phyloP scores from a whole-genome alignment of 192 early-diverging fungal genomes.

The Linnemannia schmuckeri region DNA sequence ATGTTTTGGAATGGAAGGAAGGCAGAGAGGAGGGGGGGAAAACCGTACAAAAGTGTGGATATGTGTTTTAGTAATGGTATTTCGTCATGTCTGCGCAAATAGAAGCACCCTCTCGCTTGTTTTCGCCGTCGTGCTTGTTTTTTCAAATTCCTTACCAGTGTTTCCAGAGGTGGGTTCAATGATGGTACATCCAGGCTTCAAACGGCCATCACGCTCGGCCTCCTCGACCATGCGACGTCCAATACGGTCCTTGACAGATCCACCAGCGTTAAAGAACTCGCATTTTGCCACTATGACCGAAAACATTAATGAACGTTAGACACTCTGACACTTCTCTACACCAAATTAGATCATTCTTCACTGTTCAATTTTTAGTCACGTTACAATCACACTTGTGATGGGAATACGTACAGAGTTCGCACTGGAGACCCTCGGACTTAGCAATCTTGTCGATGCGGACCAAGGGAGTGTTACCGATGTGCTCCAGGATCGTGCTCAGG shows the following conservation, averaged over 20 bases:
- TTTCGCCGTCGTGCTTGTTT: background rate
- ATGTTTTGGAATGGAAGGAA: background rate
- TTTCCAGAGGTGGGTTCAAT: slow-evolving; percentile 99
- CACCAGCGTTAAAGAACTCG: slow-evolving; percentile 99
- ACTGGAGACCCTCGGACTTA: slow-evolving; percentile 93
- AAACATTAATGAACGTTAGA: slow-evolving; percentile 15
- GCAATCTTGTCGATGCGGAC: slow-evolving; percentile 93
- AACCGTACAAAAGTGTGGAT: slow-evolving; percentile 8
- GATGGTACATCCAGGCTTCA: slow-evolving; percentile 94
- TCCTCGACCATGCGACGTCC: slow-evolving; percentile 96
- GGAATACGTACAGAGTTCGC: slow-evolving; percentile 81
- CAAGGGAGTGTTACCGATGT: slow-evolving; percentile 97
- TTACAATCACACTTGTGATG: background rate
- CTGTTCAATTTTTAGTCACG: background rate
- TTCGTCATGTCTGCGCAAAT: slow-evolving; percentile 24
- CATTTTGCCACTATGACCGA: slow-evolving; percentile 86
- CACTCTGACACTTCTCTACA: background rate
- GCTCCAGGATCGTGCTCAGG: slow-evolving; percentile 89
- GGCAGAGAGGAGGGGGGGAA: too few relatives aligned
- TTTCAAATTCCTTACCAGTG: slow-evolving; percentile 73
- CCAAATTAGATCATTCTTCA: background rate
- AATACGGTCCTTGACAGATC: slow-evolving; percentile 99
- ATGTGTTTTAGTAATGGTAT: background rate
- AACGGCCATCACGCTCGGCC: slow-evolving; percentile 90
- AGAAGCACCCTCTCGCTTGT: background rate